phyloP scores from a whole-genome alignment of 2,329 filamentous ascomycete species.

The Aureobasidium sp. region DNA sequence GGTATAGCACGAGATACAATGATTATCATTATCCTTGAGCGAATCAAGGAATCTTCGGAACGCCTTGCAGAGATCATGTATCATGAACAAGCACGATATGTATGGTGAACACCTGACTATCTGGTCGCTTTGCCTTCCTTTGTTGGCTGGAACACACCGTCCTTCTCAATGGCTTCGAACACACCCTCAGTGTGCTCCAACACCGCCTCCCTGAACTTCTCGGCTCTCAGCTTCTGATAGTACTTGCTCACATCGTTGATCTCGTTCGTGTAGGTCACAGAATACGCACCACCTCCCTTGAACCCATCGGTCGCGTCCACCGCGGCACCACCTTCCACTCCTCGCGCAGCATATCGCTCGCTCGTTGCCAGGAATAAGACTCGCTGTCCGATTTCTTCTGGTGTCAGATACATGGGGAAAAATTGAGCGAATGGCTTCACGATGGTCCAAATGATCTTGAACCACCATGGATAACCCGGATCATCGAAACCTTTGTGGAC shows the following conservation, averaged over 20 bases:
- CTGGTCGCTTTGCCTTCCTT: no score
- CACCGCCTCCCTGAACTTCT: neutral
- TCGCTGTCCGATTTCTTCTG: slow-evolving; percentile 19
- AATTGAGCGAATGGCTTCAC: slow-evolving; percentile 15
- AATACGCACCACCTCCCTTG: slow-evolving; percentile 20
- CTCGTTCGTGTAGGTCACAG: slow-evolving; percentile 16
- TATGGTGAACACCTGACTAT: no score
- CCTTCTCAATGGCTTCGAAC: neutral
- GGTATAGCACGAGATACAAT: no score
- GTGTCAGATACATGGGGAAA: neutral
- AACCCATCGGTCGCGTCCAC: slow-evolving; percentile 15
- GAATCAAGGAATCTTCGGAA: no score
- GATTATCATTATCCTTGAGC: no score
- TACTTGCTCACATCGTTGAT: neutral
- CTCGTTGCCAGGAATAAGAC: slow-evolving; percentile 16
- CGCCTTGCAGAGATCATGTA: no score
- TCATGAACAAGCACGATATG: no score
- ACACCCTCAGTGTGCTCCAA: neutral
- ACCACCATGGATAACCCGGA: slow-evolving; percentile 17
- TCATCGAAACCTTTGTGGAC: slow-evolving; percentile 17
- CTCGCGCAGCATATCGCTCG: no score
- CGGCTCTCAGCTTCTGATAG: neutral
- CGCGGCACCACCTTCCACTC: neutral
- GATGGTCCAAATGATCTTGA: slow-evolving; percentile 11
- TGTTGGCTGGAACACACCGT: neutral